Evolutionary conservation across 495 filamentous ascomycete genomes (phyloP).

Genomic region (Aspergillus cavernicola): DNA sequence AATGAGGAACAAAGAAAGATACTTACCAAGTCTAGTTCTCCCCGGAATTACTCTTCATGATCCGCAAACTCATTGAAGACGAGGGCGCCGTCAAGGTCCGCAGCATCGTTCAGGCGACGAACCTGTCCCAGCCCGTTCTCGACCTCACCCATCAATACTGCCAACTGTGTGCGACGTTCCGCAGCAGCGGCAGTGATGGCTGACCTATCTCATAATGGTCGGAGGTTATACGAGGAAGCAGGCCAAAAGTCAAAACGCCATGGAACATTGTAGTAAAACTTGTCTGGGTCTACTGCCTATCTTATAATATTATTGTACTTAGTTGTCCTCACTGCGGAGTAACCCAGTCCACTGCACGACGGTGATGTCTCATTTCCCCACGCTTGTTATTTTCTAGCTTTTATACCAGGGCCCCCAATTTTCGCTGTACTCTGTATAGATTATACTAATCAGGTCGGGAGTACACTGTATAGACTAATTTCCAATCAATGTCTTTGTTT

Average conservation of each 20-base stretch:
- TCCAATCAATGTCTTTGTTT: too few relatives aligned
- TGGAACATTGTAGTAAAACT: neutral
- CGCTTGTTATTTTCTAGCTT: neutral
- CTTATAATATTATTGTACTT: constrained; percentile 3
- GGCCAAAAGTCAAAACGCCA: neutral
- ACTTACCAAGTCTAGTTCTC: constrained; percentile 66
- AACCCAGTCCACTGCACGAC: neutral
- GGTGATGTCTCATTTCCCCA: neutral
- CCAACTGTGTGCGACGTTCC: constrained; percentile 86
- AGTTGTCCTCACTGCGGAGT: neutral
- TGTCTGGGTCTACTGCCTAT: neutral
- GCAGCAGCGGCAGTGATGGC: constrained; percentile 90
- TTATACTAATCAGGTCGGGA: neutral
- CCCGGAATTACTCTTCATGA: constrained; percentile 76
- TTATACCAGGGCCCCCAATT: neutral
- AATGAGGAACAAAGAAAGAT: neutral
- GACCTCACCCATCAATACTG: constrained; percentile 97
- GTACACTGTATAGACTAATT: neutral
- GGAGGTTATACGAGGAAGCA: neutral
- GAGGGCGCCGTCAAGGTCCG: constrained; percentile 97
- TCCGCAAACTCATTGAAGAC: constrained; percentile 91
- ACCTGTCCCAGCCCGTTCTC: constrained; percentile 83
- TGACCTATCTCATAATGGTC: constrained; percentile 32
- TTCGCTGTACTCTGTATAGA: neutral
- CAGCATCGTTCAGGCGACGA: constrained; percentile 94